phyloP scores from a whole-genome alignment of 768 basidiomycete species.

The Tylopilus rubrobrunneus region DNA sequence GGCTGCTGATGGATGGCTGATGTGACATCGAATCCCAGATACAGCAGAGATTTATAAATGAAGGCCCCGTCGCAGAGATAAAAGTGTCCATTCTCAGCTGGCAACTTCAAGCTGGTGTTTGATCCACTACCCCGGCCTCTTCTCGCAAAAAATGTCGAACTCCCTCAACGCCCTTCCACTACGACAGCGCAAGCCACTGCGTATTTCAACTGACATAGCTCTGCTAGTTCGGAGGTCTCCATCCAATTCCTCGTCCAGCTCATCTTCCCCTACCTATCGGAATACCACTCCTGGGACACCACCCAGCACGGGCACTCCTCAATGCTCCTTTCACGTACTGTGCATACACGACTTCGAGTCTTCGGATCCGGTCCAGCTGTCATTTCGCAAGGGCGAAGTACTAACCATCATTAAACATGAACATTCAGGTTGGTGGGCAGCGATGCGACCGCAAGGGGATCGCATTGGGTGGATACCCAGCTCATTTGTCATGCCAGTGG shows the following conservation, averaged over 20 bases:
- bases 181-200: conserved; percentile 17
- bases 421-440: conserved; percentile 80
- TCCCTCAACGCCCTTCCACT: background rate
- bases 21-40: conserved; percentile 4
- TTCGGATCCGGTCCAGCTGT: conserved; percentile 55
- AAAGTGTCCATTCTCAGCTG: background rate
- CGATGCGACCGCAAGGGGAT: conserved; percentile 50
- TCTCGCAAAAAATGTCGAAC: conserved; percentile 10
- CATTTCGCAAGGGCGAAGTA: conserved; percentile 64
- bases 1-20: conserved; percentile 5
- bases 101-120: background rate
- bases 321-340: conserved; percentile 40
- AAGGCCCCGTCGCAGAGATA: conserved; percentile 5
- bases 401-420: conserved; percentile 66
- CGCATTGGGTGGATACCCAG: conserved; percentile 74
- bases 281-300: conserved; percentile 21
- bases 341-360: conserved; percentile 69
- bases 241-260: conserved; percentile 27
- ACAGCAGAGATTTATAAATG: background rate
- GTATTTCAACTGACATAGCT: conserved; percentile 34
- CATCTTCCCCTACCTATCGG: conserved; percentile 13
- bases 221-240: conserved; percentile 32
- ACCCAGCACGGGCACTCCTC: conserved; percentile 30
- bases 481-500: conserved; percentile 57
- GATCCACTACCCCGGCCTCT: background rate